Percentiles rank a stretch among this genome's conserved stretches.
Evolutionary conservation across 441 rosid species (phyloP).

Genomic region (Kokia cookei): DNA sequence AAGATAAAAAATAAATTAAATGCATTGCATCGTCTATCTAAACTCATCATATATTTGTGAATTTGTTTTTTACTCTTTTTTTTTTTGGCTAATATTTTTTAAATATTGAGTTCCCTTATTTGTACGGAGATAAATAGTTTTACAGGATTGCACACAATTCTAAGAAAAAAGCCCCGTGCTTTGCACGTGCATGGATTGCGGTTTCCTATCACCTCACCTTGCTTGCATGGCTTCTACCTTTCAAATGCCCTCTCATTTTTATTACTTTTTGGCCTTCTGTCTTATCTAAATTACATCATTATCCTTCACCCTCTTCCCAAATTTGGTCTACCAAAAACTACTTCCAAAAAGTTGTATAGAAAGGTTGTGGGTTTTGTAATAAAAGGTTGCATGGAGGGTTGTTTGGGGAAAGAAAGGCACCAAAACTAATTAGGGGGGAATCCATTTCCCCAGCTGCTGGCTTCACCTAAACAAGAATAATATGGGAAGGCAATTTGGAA

Average conservation of each 20-base stretch:
- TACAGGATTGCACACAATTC: not conserved
- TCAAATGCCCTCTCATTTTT: not conserved
- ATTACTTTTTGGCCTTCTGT: not conserved
- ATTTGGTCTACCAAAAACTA: not conserved
- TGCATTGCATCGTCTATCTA: too few species aligned
- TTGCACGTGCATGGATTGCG: not conserved
- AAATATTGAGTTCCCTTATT: not conserved
- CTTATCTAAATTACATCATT: not conserved
- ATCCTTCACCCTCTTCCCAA: not conserved
- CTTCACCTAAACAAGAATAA: slow-evolving; percentile 15
- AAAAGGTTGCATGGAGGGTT: slow-evolving; percentile 27
- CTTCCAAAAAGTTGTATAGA: too few species aligned
- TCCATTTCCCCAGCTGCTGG: not conserved
- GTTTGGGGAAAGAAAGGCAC: not conserved
- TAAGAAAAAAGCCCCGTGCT: not conserved
- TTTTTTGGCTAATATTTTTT: too few species aligned
- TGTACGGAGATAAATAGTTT: not conserved
- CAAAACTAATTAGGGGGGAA: not conserved
- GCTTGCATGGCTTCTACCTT: slow-evolving; percentile 11
- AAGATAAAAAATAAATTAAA: too few species aligned
- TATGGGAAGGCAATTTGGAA: slow-evolving; percentile 3
- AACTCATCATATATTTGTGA: too few species aligned
- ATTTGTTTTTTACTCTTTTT: too few species aligned
- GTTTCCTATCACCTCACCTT: not conserved
- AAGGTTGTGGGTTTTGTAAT: slow-evolving; percentile 12